A percentile compares a stretch with the other conserved stretches of the same genome.
Conservation (phyloP, 768 basidiomycete genomes). For the Collybia mongolica region DNA sequence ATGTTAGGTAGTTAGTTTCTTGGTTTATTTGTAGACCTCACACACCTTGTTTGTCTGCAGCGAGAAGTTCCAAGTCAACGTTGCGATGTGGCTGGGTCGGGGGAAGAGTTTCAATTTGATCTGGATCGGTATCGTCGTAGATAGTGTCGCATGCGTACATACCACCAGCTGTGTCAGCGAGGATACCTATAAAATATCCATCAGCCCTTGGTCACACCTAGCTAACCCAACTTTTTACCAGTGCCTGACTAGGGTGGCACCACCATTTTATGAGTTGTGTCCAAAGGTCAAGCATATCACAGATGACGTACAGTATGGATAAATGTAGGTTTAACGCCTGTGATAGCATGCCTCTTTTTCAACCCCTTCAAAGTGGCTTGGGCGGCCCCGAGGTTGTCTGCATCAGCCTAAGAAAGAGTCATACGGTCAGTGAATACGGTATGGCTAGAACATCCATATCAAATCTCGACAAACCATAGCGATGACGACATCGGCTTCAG, state of each 20-base stretch:
- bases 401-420: conserved; percentile 32
- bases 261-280: no score
- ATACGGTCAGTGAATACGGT: no score
- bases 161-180: conserved; percentile 44
- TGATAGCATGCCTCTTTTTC: conserved; percentile 32
- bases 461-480: conserved; percentile 7
- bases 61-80: conserved; percentile 43
- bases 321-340: conserved; percentile 34
- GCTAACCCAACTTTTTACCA: conserved; percentile 8
- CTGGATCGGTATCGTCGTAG: conserved; percentile 46
- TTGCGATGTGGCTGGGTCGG: conserved; percentile 43
- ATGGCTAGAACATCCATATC: neutral
- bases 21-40: neutral
- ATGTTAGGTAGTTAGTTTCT: neutral
- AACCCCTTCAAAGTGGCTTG: conserved; percentile 44
- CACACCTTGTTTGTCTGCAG: conserved; percentile 46
- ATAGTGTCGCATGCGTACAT: conserved; percentile 31
- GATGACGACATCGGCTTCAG: conserved; percentile 29
- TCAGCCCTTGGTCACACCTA: neutral
- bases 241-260: conserved; percentile 17
- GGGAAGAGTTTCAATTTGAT: conserved; percentile 42
- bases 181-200: conserved; percentile 31
- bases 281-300: conserved; percentile 13
- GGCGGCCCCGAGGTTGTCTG: conserved; percentile 34
- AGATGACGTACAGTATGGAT: no score